Conservation (phyloP, 2,329 filamentous ascomycete species). For the Fusarium scirpi region DNA sequence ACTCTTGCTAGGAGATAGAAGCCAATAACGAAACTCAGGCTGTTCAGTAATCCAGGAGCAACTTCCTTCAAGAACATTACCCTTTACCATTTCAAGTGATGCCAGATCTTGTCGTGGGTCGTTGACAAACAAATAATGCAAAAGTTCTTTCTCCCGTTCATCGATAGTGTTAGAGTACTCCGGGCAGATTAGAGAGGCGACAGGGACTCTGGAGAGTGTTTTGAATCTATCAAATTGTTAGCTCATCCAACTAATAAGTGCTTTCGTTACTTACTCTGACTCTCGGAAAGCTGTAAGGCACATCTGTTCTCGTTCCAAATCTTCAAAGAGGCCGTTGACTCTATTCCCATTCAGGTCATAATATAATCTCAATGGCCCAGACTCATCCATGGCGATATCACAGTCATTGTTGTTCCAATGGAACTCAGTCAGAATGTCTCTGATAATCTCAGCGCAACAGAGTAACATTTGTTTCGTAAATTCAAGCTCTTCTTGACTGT, state of each 20-base stretch:
- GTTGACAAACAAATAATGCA: not conserved
- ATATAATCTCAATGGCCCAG: not conserved
- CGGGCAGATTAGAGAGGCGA: not conserved
- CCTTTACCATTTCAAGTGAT: not conserved
- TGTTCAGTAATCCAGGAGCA: constrained; percentile 2
- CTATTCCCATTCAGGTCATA: not conserved
- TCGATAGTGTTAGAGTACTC: constrained; percentile 3
- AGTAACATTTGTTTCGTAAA: constrained; percentile 1
- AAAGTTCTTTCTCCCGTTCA: not conserved
- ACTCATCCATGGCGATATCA: not conserved
- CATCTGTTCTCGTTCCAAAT: constrained; percentile 2
- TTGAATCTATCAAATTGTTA: constrained; percentile 1
- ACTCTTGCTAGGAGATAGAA: not conserved
- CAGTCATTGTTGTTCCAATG: not conserved
- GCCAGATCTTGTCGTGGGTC: constrained; percentile 13
- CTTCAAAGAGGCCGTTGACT: not conserved
- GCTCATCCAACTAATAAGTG: rapidly evolving
- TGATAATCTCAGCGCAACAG: not conserved
- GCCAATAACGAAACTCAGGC: constrained; percentile 4
- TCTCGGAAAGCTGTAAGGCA: not conserved
- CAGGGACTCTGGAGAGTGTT: not conserved
- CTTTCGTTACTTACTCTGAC: not conserved
- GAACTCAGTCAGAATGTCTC: not conserved
- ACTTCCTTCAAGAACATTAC: not conserved
- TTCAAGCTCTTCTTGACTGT: not conserved